A percentile compares a stretch with the other conserved stretches of the same genome.
Conservation (phyloP, 2,329 filamentous ascomycete species). For the Aspergillus neoniger region DNA sequence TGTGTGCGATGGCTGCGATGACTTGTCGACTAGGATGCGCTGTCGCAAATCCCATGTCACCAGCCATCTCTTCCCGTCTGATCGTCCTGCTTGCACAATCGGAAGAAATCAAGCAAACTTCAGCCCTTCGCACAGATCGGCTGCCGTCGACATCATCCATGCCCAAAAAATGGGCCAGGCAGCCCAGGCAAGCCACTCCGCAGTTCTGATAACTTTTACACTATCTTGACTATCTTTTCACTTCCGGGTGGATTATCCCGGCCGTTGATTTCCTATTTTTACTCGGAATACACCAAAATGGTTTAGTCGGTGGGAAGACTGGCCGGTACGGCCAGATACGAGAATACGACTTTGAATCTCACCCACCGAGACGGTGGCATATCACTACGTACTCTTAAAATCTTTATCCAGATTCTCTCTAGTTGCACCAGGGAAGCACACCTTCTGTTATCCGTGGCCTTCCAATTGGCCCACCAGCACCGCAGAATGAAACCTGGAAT, state of each 20-base stretch:
- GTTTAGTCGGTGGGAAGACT: not conserved
- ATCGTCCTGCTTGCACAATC: conserved; percentile 3
- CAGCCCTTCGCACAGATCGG: not conserved
- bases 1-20: not conserved
- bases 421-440: not conserved
- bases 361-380: not conserved
- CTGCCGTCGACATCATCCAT: conserved; percentile 6
- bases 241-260: not conserved
- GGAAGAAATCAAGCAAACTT: not conserved
- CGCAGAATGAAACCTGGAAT: not conserved
- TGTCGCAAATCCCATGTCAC: not conserved
- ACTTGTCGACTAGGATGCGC: conserved; percentile 2
- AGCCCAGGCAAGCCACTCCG: not conserved
- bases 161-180: conserved; percentile 5
- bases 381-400: not conserved
- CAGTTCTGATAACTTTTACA: not conserved
- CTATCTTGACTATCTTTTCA: not conserved
- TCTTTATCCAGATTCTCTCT: not conserved
- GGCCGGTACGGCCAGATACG: conserved; percentile 1
- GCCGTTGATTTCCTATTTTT: conserved; percentile 7
- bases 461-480: conserved; percentile 17
- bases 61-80: not conserved
- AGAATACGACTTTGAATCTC: conserved; percentile 1
- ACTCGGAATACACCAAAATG: not conserved
- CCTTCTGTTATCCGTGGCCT: conserved; percentile 7